Conservation (phyloP, 345 rosid genomes). For the Camelina hispida region DNA sequence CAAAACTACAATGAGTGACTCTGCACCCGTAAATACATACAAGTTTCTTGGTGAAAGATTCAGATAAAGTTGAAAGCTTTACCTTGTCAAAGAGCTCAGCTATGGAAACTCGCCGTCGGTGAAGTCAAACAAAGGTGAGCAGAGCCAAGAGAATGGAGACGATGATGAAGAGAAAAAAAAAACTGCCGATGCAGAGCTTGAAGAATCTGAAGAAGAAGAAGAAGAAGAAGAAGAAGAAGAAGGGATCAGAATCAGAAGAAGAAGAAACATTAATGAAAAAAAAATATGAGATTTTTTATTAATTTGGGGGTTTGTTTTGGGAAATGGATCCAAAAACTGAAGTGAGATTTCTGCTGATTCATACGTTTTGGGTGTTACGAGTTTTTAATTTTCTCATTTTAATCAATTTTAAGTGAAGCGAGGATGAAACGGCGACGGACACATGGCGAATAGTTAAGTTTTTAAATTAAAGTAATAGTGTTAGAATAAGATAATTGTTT, state of each 20-base stretch:
- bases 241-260: conserved; percentile 2
- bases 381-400: background rate
- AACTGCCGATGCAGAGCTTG: conserved; percentile 1
- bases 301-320: background rate
- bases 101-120: background rate
- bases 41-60: background rate
- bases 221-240: background rate
- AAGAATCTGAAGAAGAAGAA: conserved; percentile 10
- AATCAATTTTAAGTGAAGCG: background rate
- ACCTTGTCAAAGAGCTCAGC: conserved; percentile 31
- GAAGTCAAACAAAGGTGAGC: conserved; percentile 21
- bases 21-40: background rate
- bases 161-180: background rate
- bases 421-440: background rate
- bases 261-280: background rate
- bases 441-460: conserved; percentile 9
- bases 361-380: conserved; percentile 39
- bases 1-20: background rate
- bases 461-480: background rate
- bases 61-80: conserved; percentile 6
- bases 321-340: conserved; percentile 30
- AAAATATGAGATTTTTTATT: background rate
- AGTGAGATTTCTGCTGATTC: conserved; percentile 42
- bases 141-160: background rate
- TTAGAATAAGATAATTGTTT: background rate